Conservation (phyloP, 2,329 filamentous ascomycete species). For the Penicillium brasilianum region DNA sequence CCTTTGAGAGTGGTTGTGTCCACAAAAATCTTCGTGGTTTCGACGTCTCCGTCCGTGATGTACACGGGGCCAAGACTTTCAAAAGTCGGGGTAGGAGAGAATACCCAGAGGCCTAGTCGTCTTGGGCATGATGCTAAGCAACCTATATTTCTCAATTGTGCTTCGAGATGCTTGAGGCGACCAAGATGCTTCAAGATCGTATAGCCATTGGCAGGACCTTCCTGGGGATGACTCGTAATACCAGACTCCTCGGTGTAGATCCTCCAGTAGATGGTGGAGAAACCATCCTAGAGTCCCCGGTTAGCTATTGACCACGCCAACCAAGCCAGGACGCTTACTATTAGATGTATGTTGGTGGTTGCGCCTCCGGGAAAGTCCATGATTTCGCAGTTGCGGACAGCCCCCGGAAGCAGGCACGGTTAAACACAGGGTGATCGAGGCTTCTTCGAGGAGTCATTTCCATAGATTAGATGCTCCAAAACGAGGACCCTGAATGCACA, state of each 20-base stretch:
- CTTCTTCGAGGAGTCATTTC: slow-evolving; percentile 43
- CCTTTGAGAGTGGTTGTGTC: slow-evolving; percentile 42
- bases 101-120: slow-evolving; percentile 47
- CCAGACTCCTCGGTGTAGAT: slow-evolving; percentile 47
- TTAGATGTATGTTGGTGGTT: slow-evolving; percentile 49
- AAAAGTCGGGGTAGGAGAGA: slow-evolving; percentile 47
- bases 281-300: slow-evolving; percentile 43
- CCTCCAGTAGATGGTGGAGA: slow-evolving; percentile 51
- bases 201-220: slow-evolving; percentile 43
- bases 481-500: slow-evolving; percentile 26
- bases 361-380: slow-evolving; percentile 52
- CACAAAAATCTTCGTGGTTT: slow-evolving; percentile 38
- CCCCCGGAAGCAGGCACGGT: slow-evolving; percentile 34
- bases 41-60: slow-evolving; percentile 30
- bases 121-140: slow-evolving; percentile 48
- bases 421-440: slow-evolving; percentile 32
- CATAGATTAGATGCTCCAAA: slow-evolving; percentile 29
- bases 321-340: slow-evolving; percentile 40
- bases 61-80: slow-evolving; percentile 40
- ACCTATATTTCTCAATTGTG: slow-evolving; percentile 42
- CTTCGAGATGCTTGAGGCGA: slow-evolving; percentile 46
- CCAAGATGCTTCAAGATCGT: slow-evolving; percentile 46
- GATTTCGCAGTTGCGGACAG: slow-evolving; percentile 37
- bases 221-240: slow-evolving; percentile 36
- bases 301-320: slow-evolving; percentile 27